Conservation (phyloP, 2,329 filamentous ascomycete genomes). For the Tympanopsis confertula region DNA sequence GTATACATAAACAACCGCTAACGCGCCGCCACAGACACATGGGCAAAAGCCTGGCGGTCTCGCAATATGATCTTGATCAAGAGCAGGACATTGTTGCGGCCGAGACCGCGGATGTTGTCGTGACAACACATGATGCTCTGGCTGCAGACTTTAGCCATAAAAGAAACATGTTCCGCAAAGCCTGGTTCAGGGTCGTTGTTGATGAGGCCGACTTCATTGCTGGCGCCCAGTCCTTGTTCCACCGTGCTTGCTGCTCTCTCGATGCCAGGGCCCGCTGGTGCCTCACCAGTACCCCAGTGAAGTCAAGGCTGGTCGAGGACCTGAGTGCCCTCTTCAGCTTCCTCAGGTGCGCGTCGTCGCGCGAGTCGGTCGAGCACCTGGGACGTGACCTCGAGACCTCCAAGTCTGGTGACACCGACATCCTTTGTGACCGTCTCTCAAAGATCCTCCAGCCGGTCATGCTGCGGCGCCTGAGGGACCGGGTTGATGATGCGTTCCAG, state of each 20-base stretch:
- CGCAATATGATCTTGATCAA: too few species aligned
- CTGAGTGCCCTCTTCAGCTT: conserved; percentile 38
- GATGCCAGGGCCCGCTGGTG: conserved; percentile 35
- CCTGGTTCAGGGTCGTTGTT: conserved; percentile 28
- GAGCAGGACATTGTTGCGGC: too few species aligned
- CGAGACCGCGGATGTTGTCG: conserved; percentile 27
- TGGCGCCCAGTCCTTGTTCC: conserved; percentile 29
- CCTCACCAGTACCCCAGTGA: conserved; percentile 39
- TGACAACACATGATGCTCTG: conserved; percentile 35
- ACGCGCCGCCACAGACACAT: too few species aligned
- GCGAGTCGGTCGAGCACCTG: conserved; percentile 19
- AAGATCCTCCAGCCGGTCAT: neutral
- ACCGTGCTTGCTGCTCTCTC: conserved; percentile 27
- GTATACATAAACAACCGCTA: too few species aligned
- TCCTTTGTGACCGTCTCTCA: neutral
- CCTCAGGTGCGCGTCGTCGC: conserved; percentile 27
- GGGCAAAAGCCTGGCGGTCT: too few species aligned
- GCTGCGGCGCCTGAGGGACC: neutral
- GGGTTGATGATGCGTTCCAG: neutral
- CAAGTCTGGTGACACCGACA: conserved; percentile 21
- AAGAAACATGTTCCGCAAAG: conserved; percentile 16
- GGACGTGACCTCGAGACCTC: conserved; percentile 33
- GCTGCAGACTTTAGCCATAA: conserved; percentile 17
- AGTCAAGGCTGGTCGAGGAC: conserved; percentile 36
- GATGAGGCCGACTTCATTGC: conserved; percentile 35